Evolutionary conservation across 495 filamentous ascomycete genomes (phyloP).

Genomic region (Xylaria acuta): DNA sequence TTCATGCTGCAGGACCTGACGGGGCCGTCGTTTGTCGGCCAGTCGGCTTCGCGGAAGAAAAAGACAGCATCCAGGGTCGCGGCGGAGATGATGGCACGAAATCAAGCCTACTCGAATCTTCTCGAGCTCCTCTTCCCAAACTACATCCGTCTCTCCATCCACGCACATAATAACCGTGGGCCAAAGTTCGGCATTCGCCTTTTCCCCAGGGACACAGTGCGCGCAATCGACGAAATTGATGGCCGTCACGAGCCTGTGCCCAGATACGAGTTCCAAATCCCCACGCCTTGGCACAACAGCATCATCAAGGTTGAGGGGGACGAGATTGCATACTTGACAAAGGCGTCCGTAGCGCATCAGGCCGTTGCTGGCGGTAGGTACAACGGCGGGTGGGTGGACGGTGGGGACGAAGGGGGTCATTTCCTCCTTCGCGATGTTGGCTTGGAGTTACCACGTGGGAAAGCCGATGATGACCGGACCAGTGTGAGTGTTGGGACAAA

Average conservation of each 20-base stretch:
- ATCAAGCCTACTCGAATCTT: conserved; percentile 52
- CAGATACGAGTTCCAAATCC: conserved; percentile 46
- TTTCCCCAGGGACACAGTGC: conserved; percentile 36
- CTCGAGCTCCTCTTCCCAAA: conserved; percentile 47
- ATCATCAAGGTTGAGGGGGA: conserved; percentile 43
- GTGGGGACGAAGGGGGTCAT: not conserved
- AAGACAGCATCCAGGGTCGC: conserved; percentile 43
- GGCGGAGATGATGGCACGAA: conserved; percentile 47
- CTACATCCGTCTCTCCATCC: conserved; percentile 48
- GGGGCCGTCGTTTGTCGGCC: conserved; percentile 33
- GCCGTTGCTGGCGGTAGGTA: conserved; percentile 28
- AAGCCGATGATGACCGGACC: not conserved
- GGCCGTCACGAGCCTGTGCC: conserved; percentile 23
- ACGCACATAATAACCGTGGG: conserved; percentile 49
- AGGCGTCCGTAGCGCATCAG: conserved; percentile 34
- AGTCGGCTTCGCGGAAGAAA: conserved; percentile 41
- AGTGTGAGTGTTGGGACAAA: not conserved
- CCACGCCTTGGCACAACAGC: conserved; percentile 54
- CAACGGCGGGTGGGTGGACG: conserved; percentile 24
- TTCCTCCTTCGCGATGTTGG: not conserved
- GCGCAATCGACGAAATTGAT: conserved; percentile 35
- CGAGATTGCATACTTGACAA: conserved; percentile 38
- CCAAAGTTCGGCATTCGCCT: conserved; percentile 53
- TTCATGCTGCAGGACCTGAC: conserved; percentile 57
- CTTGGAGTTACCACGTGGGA: not conserved